A percentile compares a stretch with the other conserved stretches of the same genome.
Conservation (phyloP, 2,329 filamentous ascomycete species). For the Nigrograna mackinnonii region DNA sequence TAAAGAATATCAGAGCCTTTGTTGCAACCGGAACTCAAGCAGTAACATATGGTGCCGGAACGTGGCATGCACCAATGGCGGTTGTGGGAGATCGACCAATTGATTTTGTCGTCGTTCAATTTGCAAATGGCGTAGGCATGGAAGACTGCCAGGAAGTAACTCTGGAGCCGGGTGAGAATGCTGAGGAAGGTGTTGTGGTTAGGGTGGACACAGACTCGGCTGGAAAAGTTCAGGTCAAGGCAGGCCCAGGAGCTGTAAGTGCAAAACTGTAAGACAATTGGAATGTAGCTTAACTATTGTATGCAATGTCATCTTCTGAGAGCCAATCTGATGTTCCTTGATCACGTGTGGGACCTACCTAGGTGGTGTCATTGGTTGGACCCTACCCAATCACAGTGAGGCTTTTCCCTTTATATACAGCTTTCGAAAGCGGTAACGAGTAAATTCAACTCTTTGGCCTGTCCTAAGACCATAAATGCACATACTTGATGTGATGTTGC, state of each 20-base stretch:
- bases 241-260: conserved; percentile 34
- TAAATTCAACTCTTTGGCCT: no score
- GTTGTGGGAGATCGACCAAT: conserved; percentile 72
- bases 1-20: conserved; percentile 73
- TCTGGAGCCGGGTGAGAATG: conserved; percentile 34
- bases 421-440: no score
- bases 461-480: no score
- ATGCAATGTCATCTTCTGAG: no score
- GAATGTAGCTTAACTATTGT: no score
- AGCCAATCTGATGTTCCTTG: no score
- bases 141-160: conserved; percentile 89
- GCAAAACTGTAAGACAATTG: conserved; percentile 33
- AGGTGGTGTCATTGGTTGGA: no score
- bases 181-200: conserved; percentile 38
- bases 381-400: no score
- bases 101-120: conserved; percentile 85
- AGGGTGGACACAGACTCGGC: conserved; percentile 33
- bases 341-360: no score
- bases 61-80: conserved; percentile 97
- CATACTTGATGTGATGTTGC: no score
- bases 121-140: conserved; percentile 75
- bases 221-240: conserved; percentile 38
- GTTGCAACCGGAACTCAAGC: conserved; percentile 77
- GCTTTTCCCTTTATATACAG: no score
- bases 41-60: conserved; percentile 88